A percentile compares a stretch with the other conserved stretches of the same genome.
phyloP scores from a whole-genome alignment of 2,329 filamentous ascomycete species.

The Fusarium chaquense region DNA sequence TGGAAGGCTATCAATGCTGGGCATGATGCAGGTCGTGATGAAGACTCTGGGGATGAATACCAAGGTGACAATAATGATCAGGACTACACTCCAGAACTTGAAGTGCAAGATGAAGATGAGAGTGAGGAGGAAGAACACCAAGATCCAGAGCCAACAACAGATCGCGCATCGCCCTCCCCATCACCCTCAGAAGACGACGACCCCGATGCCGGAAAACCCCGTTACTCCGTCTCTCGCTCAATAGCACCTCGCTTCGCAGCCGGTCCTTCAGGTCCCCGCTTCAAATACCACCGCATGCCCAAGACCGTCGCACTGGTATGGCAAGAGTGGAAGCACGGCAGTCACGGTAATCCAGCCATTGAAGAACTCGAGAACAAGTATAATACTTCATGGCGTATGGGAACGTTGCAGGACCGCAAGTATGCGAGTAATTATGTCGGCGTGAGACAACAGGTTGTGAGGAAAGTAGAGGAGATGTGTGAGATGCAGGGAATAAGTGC shows the following conservation, averaged over 20 bases:
- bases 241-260: constrained; percentile 30
- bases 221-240: constrained; percentile 40
- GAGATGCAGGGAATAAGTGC: neutral
- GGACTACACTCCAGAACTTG: neutral
- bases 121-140: neutral
- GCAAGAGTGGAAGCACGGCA: constrained; percentile 44
- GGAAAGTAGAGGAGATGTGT: constrained; percentile 37
- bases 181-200: neutral
- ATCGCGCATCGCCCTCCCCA: neutral
- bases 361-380: constrained; percentile 38
- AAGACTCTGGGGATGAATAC: neutral
- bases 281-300: constrained; percentile 43
- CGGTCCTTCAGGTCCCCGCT: constrained; percentile 25
- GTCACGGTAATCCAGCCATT: constrained; percentile 39
- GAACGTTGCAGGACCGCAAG: constrained; percentile 34
- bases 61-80: neutral
- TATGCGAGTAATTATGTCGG: constrained; percentile 48
- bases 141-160: neutral
- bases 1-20: constrained; percentile 14
- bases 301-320: constrained; percentile 42
- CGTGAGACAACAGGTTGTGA: constrained; percentile 40
- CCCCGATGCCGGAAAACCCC: constrained; percentile 6
- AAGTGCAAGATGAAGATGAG: neutral
- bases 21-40: neutral
- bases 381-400: constrained; percentile 42